Evolutionary conservation across 2,329 filamentous ascomycete genomes (phyloP).

Genomic region (Aspergillus glaucus): DNA sequence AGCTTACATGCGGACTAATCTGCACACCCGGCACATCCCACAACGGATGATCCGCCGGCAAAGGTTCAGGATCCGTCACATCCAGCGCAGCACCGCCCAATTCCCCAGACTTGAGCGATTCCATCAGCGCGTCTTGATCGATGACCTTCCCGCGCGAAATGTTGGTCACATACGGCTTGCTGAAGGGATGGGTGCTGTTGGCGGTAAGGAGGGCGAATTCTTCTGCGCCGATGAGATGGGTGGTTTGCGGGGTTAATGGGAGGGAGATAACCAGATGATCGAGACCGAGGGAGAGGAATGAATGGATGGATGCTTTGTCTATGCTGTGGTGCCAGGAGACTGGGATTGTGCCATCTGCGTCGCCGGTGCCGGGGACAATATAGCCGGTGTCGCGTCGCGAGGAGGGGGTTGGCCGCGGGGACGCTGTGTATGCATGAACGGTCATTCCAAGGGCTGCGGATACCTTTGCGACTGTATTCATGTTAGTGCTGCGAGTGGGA

Average conservation of each 20-base stretch:
- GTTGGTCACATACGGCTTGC: slow-evolving; percentile 60
- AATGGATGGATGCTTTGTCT: slow-evolving; percentile 45
- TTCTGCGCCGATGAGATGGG: slow-evolving; percentile 46
- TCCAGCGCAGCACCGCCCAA: slow-evolving; percentile 66
- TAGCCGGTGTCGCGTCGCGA: slow-evolving; percentile 60
- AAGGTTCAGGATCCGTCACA: slow-evolving; percentile 72
- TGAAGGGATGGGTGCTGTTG: slow-evolving; percentile 18
- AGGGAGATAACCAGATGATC: slow-evolving; percentile 54
- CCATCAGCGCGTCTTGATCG: slow-evolving; percentile 56
- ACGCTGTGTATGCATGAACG: slow-evolving; percentile 69
- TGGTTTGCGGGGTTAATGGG: slow-evolving; percentile 53
- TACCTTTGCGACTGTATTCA: slow-evolving; percentile 45
- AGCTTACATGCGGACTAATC: slow-evolving; percentile 62
- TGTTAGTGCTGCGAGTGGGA: neutral
- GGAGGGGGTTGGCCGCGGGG: slow-evolving; percentile 59
- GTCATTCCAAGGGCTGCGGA: slow-evolving; percentile 62
- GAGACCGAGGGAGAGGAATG: slow-evolving; percentile 50
- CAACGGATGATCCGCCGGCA: slow-evolving; percentile 61
- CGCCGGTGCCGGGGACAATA: slow-evolving; percentile 61
- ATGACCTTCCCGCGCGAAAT: slow-evolving; percentile 62
- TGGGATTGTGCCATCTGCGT: slow-evolving; percentile 51
- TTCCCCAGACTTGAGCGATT: slow-evolving; percentile 50
- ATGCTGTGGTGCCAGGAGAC: slow-evolving; percentile 53
- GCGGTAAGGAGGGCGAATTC: slow-evolving; percentile 52
- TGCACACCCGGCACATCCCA: slow-evolving; percentile 66